phyloP scores from a whole-genome alignment of 768 basidiomycete species.

The Hysterangium stoloniferum region DNA sequence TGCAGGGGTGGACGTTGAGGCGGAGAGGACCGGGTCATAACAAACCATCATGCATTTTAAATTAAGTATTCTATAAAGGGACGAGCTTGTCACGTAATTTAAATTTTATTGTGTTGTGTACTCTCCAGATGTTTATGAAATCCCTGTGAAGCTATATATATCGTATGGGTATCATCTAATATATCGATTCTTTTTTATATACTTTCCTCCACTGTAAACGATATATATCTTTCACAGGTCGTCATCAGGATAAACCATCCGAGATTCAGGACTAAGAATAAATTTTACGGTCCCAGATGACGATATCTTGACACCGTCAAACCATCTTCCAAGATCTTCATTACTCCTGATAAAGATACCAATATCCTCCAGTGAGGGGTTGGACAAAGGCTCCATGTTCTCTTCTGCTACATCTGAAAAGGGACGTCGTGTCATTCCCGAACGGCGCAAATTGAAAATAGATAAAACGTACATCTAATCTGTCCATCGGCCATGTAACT shows the following conservation, averaged over 20 bases:
- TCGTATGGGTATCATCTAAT: too few relatives aligned
- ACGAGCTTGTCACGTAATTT: too few relatives aligned
- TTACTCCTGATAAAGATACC: slow-evolving; percentile 21
- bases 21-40: too few relatives aligned
- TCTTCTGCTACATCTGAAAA: slow-evolving; percentile 30
- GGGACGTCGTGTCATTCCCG: slow-evolving; percentile 2
- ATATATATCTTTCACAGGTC: too few relatives aligned
- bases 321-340: slow-evolving; percentile 28
- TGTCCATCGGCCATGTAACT: slow-evolving; percentile 29
- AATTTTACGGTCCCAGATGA: slow-evolving; percentile 28
- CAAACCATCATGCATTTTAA: too few relatives aligned
- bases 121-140: too few relatives aligned
- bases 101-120: too few relatives aligned
- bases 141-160: too few relatives aligned
- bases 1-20: slow-evolving; percentile 33
- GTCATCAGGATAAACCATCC: slow-evolving; percentile 40
- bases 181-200: too few relatives aligned
- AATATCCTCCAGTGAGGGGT: slow-evolving; percentile 15
- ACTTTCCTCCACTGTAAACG: too few relatives aligned
- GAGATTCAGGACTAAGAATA: slow-evolving; percentile 35
- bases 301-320: slow-evolving; percentile 25
- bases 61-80: too few relatives aligned
- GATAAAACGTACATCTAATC: slow-evolving; percentile 28
- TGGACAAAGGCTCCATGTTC: slow-evolving; percentile 22
- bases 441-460: slow-evolving; percentile 6